A percentile compares a stretch with the other conserved stretches of the same genome.
These are phyloP conservation scores for Psidium friedrichsthalianum DNA, from an alignment of 345 rosid genomes.

Conservation along the genomic window DNA sequence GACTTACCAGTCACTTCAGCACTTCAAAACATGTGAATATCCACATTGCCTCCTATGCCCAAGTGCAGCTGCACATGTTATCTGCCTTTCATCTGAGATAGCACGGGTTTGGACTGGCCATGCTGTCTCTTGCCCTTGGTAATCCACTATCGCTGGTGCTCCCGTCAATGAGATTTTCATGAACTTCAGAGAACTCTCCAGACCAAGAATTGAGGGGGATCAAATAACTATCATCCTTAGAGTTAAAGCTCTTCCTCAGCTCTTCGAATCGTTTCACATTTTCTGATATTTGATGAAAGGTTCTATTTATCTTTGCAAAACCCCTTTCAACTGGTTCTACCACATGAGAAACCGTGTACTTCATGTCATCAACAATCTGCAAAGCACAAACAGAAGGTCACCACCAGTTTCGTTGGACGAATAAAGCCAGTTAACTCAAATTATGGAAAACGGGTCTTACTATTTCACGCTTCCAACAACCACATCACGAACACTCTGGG, in stretches of 20 bases:
- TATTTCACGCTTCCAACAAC: constrained; percentile 89
- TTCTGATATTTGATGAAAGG: constrained; percentile 78
- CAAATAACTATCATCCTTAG: constrained; percentile 77
- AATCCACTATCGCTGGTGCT: constrained; percentile 88
- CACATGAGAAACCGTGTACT: constrained; percentile 92
- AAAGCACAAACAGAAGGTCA: neutral
- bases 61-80: constrained; percentile 2
- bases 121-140: constrained; percentile 37
- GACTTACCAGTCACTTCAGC: neutral
- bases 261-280: constrained; percentile 73
- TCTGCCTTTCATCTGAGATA: constrained; percentile 28
- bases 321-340: constrained; percentile 99
- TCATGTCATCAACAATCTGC: constrained; percentile 98
- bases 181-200: constrained; percentile 72
- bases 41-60: neutral
- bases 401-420: neutral
- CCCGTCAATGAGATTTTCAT: constrained; percentile 51
- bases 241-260: constrained; percentile 48
- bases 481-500: constrained; percentile 95
- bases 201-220: constrained; percentile 77
- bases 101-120: constrained; percentile 23
- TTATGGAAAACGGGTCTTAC: constrained; percentile 22
- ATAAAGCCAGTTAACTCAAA: neutral
- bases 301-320: constrained; percentile 74
- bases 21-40: neutral